A percentile compares a stretch with the other conserved stretches of the same genome.
These are phyloP conservation scores for Coelastrella sp. DNA, from an alignment of 139 green algal genomes.

Conservation along the genomic window DNA sequence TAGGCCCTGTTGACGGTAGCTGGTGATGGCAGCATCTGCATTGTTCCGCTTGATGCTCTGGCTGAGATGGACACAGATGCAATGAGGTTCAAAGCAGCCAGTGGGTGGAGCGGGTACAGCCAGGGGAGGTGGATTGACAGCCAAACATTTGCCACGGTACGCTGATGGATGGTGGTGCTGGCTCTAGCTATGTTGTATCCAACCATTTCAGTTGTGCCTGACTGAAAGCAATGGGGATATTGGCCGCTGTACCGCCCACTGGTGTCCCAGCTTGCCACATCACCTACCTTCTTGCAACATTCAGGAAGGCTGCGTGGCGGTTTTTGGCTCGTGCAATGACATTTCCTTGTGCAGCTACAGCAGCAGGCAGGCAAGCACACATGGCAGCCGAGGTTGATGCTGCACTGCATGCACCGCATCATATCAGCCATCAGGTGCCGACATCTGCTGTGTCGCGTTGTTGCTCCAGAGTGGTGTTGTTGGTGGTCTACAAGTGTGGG, in stretches of 20 bases:
- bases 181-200: background rate
- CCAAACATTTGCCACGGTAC: slow-evolving; percentile 61
- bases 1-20: slow-evolving; percentile 34
- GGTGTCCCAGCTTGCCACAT: too few species aligned
- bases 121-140: slow-evolving; percentile 64
- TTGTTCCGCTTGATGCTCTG: background rate
- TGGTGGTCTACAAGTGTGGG: slow-evolving; percentile 67
- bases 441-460: background rate
- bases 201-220: background rate
- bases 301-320: background rate
- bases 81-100: slow-evolving; percentile 7
- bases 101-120: slow-evolving; percentile 47
- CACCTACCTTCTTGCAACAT: background rate
- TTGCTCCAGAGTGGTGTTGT: slow-evolving; percentile 49
- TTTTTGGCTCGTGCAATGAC: background rate
- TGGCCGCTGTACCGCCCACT: too few species aligned
- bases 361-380: background rate
- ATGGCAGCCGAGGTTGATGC: background rate
- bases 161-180: background rate
- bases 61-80: background rate
- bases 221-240: too few species aligned
- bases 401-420: background rate
- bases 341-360: background rate
- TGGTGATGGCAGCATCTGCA: slow-evolving; percentile 43
- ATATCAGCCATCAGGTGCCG: background rate